Evolutionary conservation across 768 basidiomycete genomes (phyloP).

Genomic region (Porphyrellus cyaneotinctus): DNA sequence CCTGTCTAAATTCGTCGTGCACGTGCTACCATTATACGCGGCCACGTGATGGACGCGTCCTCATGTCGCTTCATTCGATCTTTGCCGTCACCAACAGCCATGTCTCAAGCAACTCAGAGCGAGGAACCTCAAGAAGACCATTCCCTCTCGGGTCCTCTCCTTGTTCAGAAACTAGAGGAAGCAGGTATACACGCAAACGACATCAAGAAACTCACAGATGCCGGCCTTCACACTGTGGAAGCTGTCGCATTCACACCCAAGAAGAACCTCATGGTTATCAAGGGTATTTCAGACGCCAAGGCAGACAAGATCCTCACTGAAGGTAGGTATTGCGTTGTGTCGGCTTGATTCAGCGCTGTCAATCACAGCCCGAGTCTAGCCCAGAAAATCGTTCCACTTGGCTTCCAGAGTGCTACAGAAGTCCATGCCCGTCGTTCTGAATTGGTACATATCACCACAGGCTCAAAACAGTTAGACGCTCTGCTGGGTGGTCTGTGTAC

Average conservation of each 20-base stretch:
- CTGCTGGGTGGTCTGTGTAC: conserved; percentile 74
- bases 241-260: conserved; percentile 96
- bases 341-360: not conserved
- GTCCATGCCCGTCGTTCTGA: conserved; percentile 94
- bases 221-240: conserved; percentile 91
- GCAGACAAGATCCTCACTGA: conserved; percentile 94
- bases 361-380: conserved; percentile 44
- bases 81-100: conserved; percentile 1
- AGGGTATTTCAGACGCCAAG: conserved; percentile 95
- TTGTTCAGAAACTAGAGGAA: conserved; percentile 82
- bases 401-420: conserved; percentile 97
- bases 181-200: conserved; percentile 86
- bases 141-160: conserved; percentile 72
- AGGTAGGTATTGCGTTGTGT: conserved; percentile 47
- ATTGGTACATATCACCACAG: conserved; percentile 94
- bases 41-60: conserved; percentile 33
- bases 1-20: not conserved
- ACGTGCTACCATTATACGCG: conserved; percentile 18
- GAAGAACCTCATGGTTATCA: conserved; percentile 84
- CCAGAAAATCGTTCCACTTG: conserved; percentile 92
- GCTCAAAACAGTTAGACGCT: conserved; percentile 93
- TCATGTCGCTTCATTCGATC: too few species aligned
- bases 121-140: conserved; percentile 49
- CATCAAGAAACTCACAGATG: conserved; percentile 91
- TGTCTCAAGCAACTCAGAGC: conserved; percentile 50